These are phyloP conservation scores for Kockovaella imperatae DNA, from an alignment of 768 basidiomycete genomes.

Conservation along the genomic window DNA sequence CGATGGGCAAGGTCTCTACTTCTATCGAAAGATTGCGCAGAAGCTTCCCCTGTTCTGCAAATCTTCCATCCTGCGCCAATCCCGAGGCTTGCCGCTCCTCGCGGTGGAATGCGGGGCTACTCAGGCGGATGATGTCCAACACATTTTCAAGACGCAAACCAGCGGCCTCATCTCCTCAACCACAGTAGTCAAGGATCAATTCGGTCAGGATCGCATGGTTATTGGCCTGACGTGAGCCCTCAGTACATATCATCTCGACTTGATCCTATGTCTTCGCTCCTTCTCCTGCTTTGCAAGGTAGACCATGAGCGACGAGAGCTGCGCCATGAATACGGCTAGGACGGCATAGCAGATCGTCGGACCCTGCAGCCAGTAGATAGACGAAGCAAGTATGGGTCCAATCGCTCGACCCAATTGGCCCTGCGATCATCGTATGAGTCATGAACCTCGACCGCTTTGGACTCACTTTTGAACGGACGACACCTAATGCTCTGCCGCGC, in stretches of 20 bases:
- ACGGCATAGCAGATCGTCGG: slow-evolving; percentile 39
- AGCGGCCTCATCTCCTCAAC: slow-evolving; percentile 48
- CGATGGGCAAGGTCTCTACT: slow-evolving; percentile 53
- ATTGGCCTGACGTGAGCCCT: slow-evolving; percentile 14
- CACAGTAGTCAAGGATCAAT: slow-evolving; percentile 73
- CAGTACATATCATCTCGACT: neutral
- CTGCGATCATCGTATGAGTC: slow-evolving; percentile 39
- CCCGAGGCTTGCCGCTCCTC: slow-evolving; percentile 43
- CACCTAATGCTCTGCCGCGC: slow-evolving; percentile 74
- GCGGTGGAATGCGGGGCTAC: slow-evolving; percentile 72
- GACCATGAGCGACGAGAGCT: slow-evolving; percentile 11
- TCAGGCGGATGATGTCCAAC: slow-evolving; percentile 60
- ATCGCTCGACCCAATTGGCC: slow-evolving; percentile 90
- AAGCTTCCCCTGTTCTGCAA: slow-evolving; percentile 53
- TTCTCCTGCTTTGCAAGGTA: slow-evolving; percentile 13
- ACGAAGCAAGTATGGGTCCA: slow-evolving; percentile 75
- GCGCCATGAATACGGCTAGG: slow-evolving; percentile 17
- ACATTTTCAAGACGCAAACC: slow-evolving; percentile 49
- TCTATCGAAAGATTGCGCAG: slow-evolving; percentile 64
- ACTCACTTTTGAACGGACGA: slow-evolving; percentile 59
- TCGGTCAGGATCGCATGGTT: slow-evolving; percentile 66
- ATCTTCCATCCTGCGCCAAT: neutral
- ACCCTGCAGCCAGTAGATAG: slow-evolving; percentile 41
- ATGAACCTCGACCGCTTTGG: neutral
- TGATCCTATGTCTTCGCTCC: neutral